Percentiles rank a stretch among this genome's conserved stretches.
phyloP scores from a whole-genome alignment of 345 rosid species.

The Eutrema heterophyllum region DNA sequence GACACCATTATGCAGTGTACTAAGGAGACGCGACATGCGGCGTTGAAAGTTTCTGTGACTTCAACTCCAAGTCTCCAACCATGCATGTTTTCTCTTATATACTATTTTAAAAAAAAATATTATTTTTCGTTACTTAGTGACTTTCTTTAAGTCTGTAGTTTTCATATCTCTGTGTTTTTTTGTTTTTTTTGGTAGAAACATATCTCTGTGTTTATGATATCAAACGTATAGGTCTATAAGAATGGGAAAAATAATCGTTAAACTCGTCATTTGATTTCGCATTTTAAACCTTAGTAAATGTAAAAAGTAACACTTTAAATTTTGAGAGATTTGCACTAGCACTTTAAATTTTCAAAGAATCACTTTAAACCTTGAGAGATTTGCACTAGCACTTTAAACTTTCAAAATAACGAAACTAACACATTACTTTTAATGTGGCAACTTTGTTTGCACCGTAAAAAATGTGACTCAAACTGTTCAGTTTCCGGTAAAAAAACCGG shows the following conservation, averaged over 20 bases:
- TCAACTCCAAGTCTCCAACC: background rate
- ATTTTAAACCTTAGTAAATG: no score
- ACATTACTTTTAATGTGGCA: no score
- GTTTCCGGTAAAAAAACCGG: no score
- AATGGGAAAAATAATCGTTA: background rate
- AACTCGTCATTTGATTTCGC: background rate
- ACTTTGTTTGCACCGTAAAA: no score
- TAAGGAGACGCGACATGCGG: slow-evolving; percentile 11
- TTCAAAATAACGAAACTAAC: no score
- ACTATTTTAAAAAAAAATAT: background rate
- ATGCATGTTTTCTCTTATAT: background rate
- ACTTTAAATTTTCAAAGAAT: no score
- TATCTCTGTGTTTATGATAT: background rate
- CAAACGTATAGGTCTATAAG: background rate
- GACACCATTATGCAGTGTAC: slow-evolving; percentile 5
- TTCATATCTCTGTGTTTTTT: background rate
- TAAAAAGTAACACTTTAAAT: no score
- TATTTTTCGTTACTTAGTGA: background rate
- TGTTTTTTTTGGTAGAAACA: no score
- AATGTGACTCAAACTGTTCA: no score
- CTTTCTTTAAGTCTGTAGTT: background rate
- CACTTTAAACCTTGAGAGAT: no score
- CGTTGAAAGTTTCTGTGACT: background rate
- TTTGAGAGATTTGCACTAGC: no score
- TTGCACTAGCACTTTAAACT: no score